phyloP scores from a whole-genome alignment of 2,329 filamentous ascomycete genomes.

The Aspergillaceae sp. region DNA sequence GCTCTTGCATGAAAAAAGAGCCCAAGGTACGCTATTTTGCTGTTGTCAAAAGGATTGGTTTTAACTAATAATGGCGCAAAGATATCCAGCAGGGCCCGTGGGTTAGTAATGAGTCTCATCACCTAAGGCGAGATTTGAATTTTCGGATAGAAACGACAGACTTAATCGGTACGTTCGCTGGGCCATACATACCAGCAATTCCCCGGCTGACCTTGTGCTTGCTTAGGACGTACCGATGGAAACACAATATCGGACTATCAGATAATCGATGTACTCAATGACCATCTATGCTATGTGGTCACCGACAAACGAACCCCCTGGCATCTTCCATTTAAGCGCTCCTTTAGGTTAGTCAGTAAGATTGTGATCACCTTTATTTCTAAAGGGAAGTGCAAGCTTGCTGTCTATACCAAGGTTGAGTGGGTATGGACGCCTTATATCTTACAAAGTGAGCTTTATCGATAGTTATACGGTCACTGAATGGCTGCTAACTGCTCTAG shows the following conservation, averaged over 20 bases:
- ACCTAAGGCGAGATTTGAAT: conserved; percentile 67
- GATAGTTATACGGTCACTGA: background rate
- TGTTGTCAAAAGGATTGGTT: background rate
- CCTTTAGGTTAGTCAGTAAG: conserved; percentile 78
- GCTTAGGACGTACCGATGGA: conserved; percentile 41
- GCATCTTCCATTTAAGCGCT: conserved; percentile 74
- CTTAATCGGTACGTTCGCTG: conserved; percentile 48
- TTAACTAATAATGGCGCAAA: conserved; percentile 16
- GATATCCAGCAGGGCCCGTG: conserved; percentile 82
- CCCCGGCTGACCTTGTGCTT: conserved; percentile 7
- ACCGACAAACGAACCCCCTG: conserved; percentile 59
- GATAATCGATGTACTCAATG: conserved; percentile 71
- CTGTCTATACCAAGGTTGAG: conserved; percentile 77
- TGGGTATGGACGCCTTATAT: conserved; percentile 62
- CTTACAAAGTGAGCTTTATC: conserved; percentile 31
- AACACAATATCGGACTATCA: conserved; percentile 71
- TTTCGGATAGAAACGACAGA: conserved; percentile 65
- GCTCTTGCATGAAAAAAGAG: conserved; percentile 74
- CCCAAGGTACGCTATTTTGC: conserved; percentile 41
- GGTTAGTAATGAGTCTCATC: conserved; percentile 60
- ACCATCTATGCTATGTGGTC: conserved; percentile 63
- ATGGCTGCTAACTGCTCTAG: conserved; percentile 18
- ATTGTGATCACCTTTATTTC: conserved; percentile 88
- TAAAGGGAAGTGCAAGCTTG: conserved; percentile 86
- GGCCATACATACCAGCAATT: background rate